Base-by-base conservation (phyloP, 441 rosid species). In the Populus tomentosa region DNA sequence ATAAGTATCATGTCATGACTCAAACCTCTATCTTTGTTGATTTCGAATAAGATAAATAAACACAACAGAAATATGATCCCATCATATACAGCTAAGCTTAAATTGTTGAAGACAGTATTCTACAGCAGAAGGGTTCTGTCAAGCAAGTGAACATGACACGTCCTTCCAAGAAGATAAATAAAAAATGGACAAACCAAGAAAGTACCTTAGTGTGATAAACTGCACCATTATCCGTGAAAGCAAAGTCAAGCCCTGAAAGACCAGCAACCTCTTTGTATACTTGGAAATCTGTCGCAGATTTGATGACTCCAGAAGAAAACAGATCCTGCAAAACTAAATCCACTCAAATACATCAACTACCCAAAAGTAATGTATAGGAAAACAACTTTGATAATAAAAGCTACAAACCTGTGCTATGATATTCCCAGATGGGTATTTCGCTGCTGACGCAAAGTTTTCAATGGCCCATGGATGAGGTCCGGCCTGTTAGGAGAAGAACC, bases 211-310 rank as follows among this genome's bases (percentile, higher is more conserved):
- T 96, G 88, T 96, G 99, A 86, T 96, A 96, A 66, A 96, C 95
- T 74, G 92, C 95, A 84, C 91, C 83, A 26, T 88, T 87, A 80
- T 96, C 99, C 9, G 90, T 81, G 82, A 85, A 96, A 35, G 96
- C 99, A 87, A 96, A 94, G 88, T 94, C 99, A 80, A 96, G 91
- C 80, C 98, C 99, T n/a, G 99, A 94, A 81, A 96, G 97, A 84
- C 94, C 91, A 78, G 94, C 97, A 77, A 91, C 87, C 81, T 94
- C 98, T 81, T 78, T 88, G 89, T 96, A 96, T 67, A 96, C 89
- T 90, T 94, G 95, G 86, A 96, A 96, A 90, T 96, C 98, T 64
- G 98, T 96, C 0, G 94, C 85, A 76, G 98, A 94, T 72, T 91
- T 90, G 74, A 96, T 89, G 78, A 79, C 77, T 77, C 99, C 98